Percentiles rank a stretch among this genome's conserved stretches.
Evolutionary conservation across 179 eudicot species (phyloP).

Genomic region (Silene vulgaris): DNA sequence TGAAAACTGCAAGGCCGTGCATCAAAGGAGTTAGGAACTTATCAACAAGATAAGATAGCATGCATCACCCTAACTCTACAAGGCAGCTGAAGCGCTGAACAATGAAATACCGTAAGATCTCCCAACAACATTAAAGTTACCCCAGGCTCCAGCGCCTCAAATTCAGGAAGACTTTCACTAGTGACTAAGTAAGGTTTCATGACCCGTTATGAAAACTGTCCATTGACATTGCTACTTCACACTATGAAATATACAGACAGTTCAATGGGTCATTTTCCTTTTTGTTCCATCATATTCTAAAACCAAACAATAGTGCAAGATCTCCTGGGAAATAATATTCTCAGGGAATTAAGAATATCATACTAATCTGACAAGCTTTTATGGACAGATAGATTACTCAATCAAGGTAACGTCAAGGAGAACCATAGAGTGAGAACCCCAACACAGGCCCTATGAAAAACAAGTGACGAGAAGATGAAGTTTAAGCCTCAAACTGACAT

Average conservation of each 20-base stretch:
- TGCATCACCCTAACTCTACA: not conserved
- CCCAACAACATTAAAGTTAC: not conserved
- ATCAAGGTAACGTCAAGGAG: not conserved
- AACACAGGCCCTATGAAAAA: not conserved
- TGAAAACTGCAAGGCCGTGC: conserved; percentile 44
- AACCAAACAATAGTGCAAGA: too few species aligned
- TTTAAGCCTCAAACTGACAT: not conserved
- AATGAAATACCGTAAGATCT: conserved; percentile 5
- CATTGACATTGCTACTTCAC: too few species aligned
- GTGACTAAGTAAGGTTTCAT: too few species aligned
- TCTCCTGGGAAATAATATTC: too few species aligned
- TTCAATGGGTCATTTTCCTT: too few species aligned
- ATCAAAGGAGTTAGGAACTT: conserved; percentile 6
- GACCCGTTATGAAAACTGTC: too few species aligned
- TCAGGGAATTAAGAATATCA: too few species aligned
- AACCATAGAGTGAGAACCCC: not conserved
- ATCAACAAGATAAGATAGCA: not conserved
- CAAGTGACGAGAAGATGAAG: not conserved
- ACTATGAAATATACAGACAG: too few species aligned
- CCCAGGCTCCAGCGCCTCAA: not conserved
- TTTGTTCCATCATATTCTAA: too few species aligned
- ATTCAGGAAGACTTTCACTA: not conserved
- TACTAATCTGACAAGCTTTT: too few species aligned
- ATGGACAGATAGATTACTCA: too few species aligned
- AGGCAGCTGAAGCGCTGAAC: conserved; percentile 2